phyloP scores from a whole-genome alignment of 1,284 basidiomycete species.

The Ustilago nuda region DNA sequence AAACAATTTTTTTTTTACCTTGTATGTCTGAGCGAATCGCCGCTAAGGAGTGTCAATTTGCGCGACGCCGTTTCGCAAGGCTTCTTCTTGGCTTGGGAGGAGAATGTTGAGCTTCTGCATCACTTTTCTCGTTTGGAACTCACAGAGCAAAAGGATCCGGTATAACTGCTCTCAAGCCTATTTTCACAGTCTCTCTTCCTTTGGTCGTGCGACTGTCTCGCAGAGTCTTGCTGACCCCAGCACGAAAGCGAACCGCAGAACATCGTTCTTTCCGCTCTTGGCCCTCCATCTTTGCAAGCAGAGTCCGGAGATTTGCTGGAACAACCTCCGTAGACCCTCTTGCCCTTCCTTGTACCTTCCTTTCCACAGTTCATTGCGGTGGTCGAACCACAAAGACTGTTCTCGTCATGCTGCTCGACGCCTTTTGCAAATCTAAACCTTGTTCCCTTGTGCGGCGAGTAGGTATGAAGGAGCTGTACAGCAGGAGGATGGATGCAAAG shows the following conservation, averaged over 20 bases:
- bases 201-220: constrained; percentile 8
- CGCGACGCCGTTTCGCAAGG: neutral
- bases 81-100: neutral
- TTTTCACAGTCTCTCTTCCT: no score
- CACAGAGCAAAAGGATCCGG: neutral
- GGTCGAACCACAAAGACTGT: neutral
- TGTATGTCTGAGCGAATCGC: constrained; percentile 1
- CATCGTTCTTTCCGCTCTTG: constrained; percentile 1
- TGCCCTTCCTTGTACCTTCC: neutral
- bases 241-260: neutral
- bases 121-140: neutral
- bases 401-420: neutral
- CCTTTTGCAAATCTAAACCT: neutral
- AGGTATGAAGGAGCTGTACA: neutral
- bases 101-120: constrained; percentile 5
- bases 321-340: constrained; percentile 5
- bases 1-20: neutral
- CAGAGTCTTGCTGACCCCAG: neutral
- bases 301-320: neutral
- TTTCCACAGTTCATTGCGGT: neutral
- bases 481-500: neutral
- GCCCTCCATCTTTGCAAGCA: constrained; percentile 1
- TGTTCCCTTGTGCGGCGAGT: neutral
- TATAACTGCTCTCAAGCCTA: neutral
- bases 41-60: constrained; percentile 4